Evolutionary conservation across 2,329 filamentous ascomycete species (phyloP).

Genomic region (Ceratocystis ficicola): DNA sequence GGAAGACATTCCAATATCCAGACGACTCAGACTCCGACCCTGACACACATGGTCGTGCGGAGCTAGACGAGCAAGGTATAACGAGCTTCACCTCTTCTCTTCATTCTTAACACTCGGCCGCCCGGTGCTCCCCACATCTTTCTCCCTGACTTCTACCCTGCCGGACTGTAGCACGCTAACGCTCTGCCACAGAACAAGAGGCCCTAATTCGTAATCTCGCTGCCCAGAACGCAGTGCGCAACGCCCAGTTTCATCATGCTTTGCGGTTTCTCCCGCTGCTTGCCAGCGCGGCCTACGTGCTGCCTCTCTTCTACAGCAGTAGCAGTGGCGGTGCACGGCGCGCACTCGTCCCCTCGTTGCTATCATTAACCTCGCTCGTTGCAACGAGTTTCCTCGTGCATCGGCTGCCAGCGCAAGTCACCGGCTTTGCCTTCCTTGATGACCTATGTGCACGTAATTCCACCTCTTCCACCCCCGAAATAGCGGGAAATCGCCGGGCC

Average conservation of each 20-base stretch:
- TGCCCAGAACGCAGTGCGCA: slow-evolving; percentile 43
- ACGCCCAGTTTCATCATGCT: slow-evolving; percentile 44
- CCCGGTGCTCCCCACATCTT: background rate
- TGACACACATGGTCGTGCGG: slow-evolving; percentile 40
- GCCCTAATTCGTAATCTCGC: slow-evolving; percentile 45
- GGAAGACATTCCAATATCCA: slow-evolving; percentile 68
- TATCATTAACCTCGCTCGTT: slow-evolving; percentile 51
- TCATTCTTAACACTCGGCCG: background rate
- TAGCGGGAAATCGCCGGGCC: background rate
- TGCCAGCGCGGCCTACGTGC: slow-evolving; percentile 44
- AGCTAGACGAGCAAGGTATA: slow-evolving; percentile 64
- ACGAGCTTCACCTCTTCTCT: slow-evolving; percentile 12
- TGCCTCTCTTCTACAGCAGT: slow-evolving; percentile 31
- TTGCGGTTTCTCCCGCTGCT: slow-evolving; percentile 51
- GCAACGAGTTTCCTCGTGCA: slow-evolving; percentile 51
- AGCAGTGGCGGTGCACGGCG: background rate
- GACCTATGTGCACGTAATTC: slow-evolving; percentile 27
- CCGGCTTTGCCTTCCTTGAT: slow-evolving; percentile 42
- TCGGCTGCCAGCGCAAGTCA: slow-evolving; percentile 41
- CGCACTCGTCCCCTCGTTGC: slow-evolving; percentile 32
- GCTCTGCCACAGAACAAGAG: slow-evolving; percentile 46
- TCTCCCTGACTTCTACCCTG: too few relatives aligned
- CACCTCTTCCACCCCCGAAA: too few relatives aligned
- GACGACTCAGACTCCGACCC: slow-evolving; percentile 40
- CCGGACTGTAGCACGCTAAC: background rate